These are phyloP conservation scores for Hippophae gyantsensis DNA, from an alignment of 306 rosid species.

Conservation along the genomic window DNA sequence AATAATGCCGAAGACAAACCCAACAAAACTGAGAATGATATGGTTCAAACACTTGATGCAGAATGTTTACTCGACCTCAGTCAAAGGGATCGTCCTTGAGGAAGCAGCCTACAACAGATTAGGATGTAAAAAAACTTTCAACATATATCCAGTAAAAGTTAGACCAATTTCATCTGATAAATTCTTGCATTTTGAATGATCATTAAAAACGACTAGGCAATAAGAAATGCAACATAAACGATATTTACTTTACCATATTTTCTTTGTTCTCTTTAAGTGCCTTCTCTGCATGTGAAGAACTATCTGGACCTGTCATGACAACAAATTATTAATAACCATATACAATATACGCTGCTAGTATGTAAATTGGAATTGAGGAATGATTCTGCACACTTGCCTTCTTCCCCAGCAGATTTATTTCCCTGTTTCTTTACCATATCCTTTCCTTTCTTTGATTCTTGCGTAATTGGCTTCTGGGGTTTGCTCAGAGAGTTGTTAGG, in stretches of 20 bases:
- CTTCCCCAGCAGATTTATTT: constrained; percentile 29
- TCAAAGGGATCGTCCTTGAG: constrained; percentile 20
- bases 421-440: constrained; percentile 34
- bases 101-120: constrained; percentile 32
- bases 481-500: constrained; percentile 31
- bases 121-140: not conserved
- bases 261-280: constrained; percentile 47
- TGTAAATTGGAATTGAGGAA: not conserved
- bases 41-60: constrained; percentile 1
- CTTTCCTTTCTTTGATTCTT: constrained; percentile 32
- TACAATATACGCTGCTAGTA: not conserved
- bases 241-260: constrained; percentile 40
- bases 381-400: constrained; percentile 27
- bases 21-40: constrained; percentile 24
- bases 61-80: constrained; percentile 28
- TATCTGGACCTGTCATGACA: constrained; percentile 26
- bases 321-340: constrained; percentile 6
- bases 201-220: not conserved
- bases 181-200: not conserved
- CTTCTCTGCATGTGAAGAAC: constrained; percentile 30
- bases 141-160: not conserved
- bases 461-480: constrained; percentile 42
- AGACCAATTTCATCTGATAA: not conserved
- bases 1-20: constrained; percentile 34
- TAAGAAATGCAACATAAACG: not conserved